Evolutionary conservation across 176 grass and related monocot species (phyloP).

Genomic region (Rhynchospora tenuis): DNA sequence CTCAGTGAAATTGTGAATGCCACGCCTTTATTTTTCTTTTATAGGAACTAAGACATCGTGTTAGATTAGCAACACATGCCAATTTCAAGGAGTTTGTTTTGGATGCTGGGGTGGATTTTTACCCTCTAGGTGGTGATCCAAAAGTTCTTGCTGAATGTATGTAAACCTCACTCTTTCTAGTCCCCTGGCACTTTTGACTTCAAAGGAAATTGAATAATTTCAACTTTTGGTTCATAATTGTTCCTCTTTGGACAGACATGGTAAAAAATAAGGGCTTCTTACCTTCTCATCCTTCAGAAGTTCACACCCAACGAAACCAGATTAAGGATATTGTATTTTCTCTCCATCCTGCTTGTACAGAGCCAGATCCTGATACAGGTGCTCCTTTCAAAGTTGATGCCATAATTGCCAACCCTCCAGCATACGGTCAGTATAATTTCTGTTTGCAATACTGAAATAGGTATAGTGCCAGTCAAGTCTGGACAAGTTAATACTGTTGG

Average conservation of each 20-base stretch:
- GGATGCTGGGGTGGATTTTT: constrained; percentile 84
- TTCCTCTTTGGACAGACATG: constrained; percentile 58
- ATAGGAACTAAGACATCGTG: constrained; percentile 85
- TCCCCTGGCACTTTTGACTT: neutral
- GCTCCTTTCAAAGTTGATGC: constrained; percentile 80
- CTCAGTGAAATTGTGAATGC: neutral
- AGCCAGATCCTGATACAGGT: constrained; percentile 58
- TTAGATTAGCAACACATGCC: constrained; percentile 85
- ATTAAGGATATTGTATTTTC: constrained; percentile 96
- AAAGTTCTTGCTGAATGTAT: constrained; percentile 95
- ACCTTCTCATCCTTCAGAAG: constrained; percentile 90
- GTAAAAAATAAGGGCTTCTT: constrained; percentile 98
- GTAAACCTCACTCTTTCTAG: neutral
- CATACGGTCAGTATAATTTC: constrained; percentile 62
- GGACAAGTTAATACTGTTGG: neutral
- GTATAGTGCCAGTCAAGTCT: neutral
- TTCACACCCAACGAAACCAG: constrained; percentile 85
- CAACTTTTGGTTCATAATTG: neutral
- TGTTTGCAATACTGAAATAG: neutral
- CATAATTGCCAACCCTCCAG: constrained; percentile 93
- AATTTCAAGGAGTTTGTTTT: constrained; percentile 94
- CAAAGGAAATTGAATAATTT: neutral
- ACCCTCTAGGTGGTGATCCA: constrained; percentile 86
- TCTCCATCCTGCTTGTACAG: constrained; percentile 65
- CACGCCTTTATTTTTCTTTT: constrained; percentile 28